Base-by-base conservation (phyloP, 352 stramenopile species). In the Globisporangium canariense region DNA sequence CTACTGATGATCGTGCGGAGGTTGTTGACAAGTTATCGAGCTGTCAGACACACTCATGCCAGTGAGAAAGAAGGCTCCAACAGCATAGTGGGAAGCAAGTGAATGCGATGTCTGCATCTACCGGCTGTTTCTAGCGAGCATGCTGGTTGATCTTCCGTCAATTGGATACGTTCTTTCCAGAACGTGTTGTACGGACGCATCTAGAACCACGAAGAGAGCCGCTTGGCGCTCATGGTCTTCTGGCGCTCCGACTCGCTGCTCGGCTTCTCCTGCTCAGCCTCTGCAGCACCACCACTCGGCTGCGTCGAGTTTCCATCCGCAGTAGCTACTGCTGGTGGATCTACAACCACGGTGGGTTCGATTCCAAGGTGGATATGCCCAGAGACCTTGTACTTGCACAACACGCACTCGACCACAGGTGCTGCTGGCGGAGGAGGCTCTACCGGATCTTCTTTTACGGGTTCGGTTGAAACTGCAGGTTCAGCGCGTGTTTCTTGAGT, bases 331-430 rank as follows among this genome's bases (percentile, higher is more conserved):
- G 41, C 30, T 60, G 43, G 32, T 22, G 50, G 34, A 38, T 52
- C 55, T 8, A 4, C 22, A 14, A 49, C 58, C 55, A 36, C 36
- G 8, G 18, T 18, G 9, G 62, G 32, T 4, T 20, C 22, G 6
- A 34, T 52, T 0, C 64, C 68, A 11, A 71, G 70, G 46, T 89
- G 79, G n/a, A 82, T 60, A 57, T 89, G 80, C 5, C 80, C 80
- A 5, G 74, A 36, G 1, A 89, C 80, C 22, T 86, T 83, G 66
- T 85, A 86, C 65, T 87, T 83, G 73, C 78, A 88, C 45, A 88
- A 60, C 1, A 68, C 74, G 30, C 79, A 88, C 54, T 71, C 67
- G 30, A 70, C 58, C 4, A 62, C 58, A 6, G 64, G 32, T n/a
- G 68, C 54, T 16, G 43, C 32, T 46, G 59, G 28, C 18, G 58